Evolutionary conservation across 2,329 filamentous ascomycete genomes (phyloP).

Genomic region (Biscogniauxia marginata): DNA sequence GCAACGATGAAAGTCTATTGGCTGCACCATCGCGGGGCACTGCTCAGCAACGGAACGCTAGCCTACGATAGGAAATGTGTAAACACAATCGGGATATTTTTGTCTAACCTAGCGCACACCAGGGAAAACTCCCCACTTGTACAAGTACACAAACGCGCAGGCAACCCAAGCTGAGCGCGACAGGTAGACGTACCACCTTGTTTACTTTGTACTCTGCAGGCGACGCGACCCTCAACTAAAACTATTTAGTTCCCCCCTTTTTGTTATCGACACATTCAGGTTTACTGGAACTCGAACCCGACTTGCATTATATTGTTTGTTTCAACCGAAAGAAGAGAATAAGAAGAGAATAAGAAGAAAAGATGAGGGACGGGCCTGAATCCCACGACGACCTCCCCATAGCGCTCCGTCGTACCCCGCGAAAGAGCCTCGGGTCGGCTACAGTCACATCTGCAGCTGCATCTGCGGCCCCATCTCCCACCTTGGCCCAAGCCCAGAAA

Average conservation of each 20-base stretch:
- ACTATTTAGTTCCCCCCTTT: too few relatives aligned
- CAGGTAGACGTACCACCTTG: background rate
- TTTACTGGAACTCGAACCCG: too few relatives aligned
- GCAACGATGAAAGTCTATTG: background rate
- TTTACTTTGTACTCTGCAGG: background rate
- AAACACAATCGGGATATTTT: background rate
- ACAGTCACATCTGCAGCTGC: constrained; percentile 10
- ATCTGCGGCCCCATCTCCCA: background rate
- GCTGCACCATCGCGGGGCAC: background rate
- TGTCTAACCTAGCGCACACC: background rate
- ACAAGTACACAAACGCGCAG: constrained; percentile 4
- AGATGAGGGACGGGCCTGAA: constrained; percentile 17
- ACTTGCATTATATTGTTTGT: too few relatives aligned
- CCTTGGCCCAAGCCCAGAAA: constrained; percentile 8
- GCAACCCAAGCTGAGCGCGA: constrained; percentile 8
- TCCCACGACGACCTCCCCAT: constrained; percentile 46
- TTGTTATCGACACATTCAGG: too few relatives aligned
- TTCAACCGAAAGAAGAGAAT: too few relatives aligned
- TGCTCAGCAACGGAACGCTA: background rate
- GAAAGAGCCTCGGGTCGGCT: constrained; percentile 35
- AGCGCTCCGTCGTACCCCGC: constrained; percentile 54
- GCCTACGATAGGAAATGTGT: background rate
- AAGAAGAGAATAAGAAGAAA: background rate
- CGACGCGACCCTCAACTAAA: constrained; percentile 26
- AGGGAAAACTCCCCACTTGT: constrained; percentile 11